Base-by-base conservation (phyloP, 495 filamentous ascomycete genomes). In the Penicillium riverlandense region DNA sequence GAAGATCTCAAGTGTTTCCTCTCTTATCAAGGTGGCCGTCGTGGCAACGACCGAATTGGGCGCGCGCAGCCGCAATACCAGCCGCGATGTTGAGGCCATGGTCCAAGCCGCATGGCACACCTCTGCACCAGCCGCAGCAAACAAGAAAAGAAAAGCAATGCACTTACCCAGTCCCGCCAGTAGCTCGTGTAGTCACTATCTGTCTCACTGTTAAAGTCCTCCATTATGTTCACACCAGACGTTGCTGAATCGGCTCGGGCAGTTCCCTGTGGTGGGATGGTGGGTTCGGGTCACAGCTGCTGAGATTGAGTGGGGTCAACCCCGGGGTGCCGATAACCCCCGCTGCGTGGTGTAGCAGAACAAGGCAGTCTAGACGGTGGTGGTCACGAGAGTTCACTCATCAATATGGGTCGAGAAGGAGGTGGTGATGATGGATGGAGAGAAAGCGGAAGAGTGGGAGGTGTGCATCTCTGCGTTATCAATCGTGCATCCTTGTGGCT, bases 181-280 rank as follows among this genome's bases (percentile, higher is more conserved):
- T 98, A 98, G 67, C 88, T 96, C 29, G 92, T 95, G 65, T 97
- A 98, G 63, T 97, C 94, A 67, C 90, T 96, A 61, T 98, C 92
- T 11, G 94, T 94, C 63, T 98, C 92, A 56, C 90, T 95, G 48
- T 84, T 90, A 63, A 90, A 97, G 64, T 96, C 92, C 60, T 97
- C 92, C 92, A 98, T 85, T 41, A 57, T 66, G 27, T 44, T 55
- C 43, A 47, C 33, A 29, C 30, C 29, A 30, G n/a, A 16, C 8
- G 8, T 37, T 35, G n/a, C 15, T 29, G 15, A 13, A 34, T 43
- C 30, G 37, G 41, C 33, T 38, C 36, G 46, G 33, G 27, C 40
- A 33, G 12, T 43, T 47, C 34, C 12, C 43, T 37, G 48, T 34
- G 39, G 34, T 45, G 33, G 36, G 38, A 36, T 38, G 39, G 40